phyloP scores from a whole-genome alignment of 139 green algal species.

The Coccomyxa sp. region DNA sequence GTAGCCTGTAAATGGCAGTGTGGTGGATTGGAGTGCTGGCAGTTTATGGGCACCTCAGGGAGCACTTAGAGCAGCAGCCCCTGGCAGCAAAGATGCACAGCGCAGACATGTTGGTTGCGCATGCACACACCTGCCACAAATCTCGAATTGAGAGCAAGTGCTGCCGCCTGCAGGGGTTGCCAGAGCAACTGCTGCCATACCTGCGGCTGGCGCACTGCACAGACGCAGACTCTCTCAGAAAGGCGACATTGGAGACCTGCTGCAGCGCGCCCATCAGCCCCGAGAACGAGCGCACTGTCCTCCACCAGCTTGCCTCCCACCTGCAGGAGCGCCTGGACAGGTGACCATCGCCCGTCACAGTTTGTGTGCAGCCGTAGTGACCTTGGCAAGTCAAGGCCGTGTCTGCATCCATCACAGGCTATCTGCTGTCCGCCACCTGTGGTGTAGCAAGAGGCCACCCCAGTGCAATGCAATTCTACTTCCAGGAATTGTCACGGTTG shows the following conservation, averaged over 20 bases:
- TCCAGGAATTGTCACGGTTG: background rate
- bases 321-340: constrained; percentile 40
- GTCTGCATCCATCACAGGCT: background rate
- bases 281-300: constrained; percentile 42
- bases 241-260: constrained; percentile 4
- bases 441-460: too few species aligned
- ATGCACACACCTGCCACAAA: too few species aligned
- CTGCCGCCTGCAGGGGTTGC: constrained; percentile 36
- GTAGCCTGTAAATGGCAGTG: too few species aligned
- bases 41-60: too few species aligned
- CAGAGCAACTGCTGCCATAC: constrained; percentile 69
- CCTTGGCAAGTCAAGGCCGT: background rate
- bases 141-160: background rate
- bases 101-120: too few species aligned
- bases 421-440: too few species aligned
- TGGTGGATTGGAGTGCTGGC: too few species aligned
- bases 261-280: constrained; percentile 19
- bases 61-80: too few species aligned
- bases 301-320: constrained; percentile 50
- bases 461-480: background rate
- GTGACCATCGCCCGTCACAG: constrained; percentile 1
- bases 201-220: constrained; percentile 65
- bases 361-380: background rate
- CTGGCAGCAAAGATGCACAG: too few species aligned
- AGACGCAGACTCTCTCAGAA: constrained; percentile 29